A percentile compares a stretch with the other conserved stretches of the same genome.
These are phyloP conservation scores for Aristolochia californica DNA, from an alignment of 164 flowering plant species.

Conservation along the genomic window DNA sequence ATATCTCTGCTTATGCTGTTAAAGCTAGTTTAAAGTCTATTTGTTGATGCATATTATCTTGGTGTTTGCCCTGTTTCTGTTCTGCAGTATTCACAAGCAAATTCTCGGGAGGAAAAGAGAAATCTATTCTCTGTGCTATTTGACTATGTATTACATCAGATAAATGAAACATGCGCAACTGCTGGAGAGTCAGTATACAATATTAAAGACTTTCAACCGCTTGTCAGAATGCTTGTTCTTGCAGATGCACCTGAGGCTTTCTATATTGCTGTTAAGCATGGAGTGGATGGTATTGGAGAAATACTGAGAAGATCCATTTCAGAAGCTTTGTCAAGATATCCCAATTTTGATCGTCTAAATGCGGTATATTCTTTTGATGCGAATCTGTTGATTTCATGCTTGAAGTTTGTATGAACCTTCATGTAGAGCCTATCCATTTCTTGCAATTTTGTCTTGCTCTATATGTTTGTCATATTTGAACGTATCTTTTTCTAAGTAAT, in stretches of 20 bases:
- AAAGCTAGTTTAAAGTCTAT: too few species aligned
- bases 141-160: constrained; percentile 79
- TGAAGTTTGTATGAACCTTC: not conserved
- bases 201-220: constrained; percentile 66
- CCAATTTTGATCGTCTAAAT: constrained; percentile 57
- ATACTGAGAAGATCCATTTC: constrained; percentile 67
- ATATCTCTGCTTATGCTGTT: too few species aligned
- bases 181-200: constrained; percentile 60
- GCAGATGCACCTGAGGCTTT: constrained; percentile 96
- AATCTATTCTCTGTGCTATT: constrained; percentile 74
- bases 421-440: too few species aligned
- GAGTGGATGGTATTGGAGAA: constrained; percentile 82
- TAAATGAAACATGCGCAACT: constrained; percentile 53
- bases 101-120: constrained; percentile 76
- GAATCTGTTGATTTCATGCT: not conserved
- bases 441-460: too few species aligned
- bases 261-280: constrained; percentile 80
- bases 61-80: not conserved
- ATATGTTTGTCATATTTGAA: too few species aligned
- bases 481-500: too few species aligned
- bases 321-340: constrained; percentile 54
- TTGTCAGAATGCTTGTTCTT: constrained; percentile 59
- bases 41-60: too few species aligned
- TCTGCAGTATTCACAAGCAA: constrained; percentile 75
- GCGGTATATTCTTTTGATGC: constrained; percentile 30